phyloP scores from a whole-genome alignment of 345 rosid species.

The Capsella bursapastoris region DNA sequence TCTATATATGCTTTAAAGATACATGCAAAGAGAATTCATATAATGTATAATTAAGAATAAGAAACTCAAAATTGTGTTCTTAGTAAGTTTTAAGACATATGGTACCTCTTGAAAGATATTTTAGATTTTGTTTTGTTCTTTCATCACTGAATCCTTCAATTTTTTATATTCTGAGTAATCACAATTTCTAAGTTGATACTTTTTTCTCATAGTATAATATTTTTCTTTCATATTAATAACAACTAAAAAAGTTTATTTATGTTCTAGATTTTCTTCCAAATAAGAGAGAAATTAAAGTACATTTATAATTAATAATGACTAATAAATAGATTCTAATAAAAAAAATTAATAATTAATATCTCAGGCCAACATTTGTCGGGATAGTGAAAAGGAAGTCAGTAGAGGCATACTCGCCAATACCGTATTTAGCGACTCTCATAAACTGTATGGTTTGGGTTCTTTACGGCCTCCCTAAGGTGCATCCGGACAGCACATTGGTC shows the following conservation, averaged over 20 bases:
- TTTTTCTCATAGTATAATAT: background rate
- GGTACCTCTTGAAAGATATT: background rate
- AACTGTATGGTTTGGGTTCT: conserved; percentile 87
- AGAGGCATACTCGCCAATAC: conserved; percentile 75
- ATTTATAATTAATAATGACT: background rate
- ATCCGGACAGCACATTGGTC: conserved; percentile 68
- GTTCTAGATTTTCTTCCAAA: conserved; percentile 13
- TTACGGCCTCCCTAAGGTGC: conserved; percentile 82
- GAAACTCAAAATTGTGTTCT: background rate
- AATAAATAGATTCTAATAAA: background rate
- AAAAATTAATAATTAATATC: background rate
- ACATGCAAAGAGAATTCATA: background rate
- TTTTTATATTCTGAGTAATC: background rate
- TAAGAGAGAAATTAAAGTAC: no score
- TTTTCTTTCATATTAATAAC: background rate
- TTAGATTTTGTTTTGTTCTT: background rate
- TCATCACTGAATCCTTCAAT: background rate
- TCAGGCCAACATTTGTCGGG: conserved; percentile 74
- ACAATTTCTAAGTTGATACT: background rate
- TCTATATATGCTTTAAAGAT: background rate
- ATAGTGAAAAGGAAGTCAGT: conserved; percentile 77
- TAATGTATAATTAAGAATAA: background rate
- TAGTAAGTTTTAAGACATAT: background rate
- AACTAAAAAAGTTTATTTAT: background rate
- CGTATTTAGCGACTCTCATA: conserved; percentile 77